Percentiles rank a stretch among this genome's conserved stretches.
phyloP scores from a whole-genome alignment of 345 rosid genomes.

The Aegle marmelos region DNA sequence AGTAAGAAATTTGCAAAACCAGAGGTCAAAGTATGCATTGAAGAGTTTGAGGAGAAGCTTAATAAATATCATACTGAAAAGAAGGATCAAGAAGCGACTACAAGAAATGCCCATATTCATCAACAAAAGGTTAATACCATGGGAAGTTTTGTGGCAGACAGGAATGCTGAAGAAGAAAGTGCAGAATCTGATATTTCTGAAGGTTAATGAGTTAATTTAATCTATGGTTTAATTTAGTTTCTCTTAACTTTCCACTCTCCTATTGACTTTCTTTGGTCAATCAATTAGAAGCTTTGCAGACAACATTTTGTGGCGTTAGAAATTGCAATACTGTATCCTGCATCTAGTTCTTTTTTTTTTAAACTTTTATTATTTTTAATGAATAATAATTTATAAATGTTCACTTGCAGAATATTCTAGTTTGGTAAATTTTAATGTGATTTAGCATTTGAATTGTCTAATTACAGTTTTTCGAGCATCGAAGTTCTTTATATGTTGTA shows the following conservation, averaged over 20 bases:
- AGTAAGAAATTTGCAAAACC: conserved; percentile 94
- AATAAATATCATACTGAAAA: conserved; percentile 78
- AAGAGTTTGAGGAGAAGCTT: conserved; percentile 96
- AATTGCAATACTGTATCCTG: neutral
- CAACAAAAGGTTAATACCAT: conserved; percentile 49
- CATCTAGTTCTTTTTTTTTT: neutral
- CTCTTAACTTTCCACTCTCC: neutral
- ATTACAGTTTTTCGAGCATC: neutral
- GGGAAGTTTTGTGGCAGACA: conserved; percentile 33
- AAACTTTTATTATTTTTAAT: too few species aligned
- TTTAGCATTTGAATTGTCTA: neutral
- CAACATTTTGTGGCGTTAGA: neutral
- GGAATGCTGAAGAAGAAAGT: conserved; percentile 43
- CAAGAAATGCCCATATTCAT: conserved; percentile 85
- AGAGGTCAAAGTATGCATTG: conserved; percentile 80
- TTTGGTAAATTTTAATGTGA: neutral
- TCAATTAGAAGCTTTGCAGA: conserved; percentile 1
- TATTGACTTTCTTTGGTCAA: conserved; percentile 2
- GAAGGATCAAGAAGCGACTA: conserved; percentile 94
- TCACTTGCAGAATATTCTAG: neutral
- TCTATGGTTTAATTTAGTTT: conserved; percentile 10
- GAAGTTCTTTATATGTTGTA: neutral
- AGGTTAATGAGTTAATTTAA: conserved; percentile 47
- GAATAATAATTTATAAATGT: neutral
- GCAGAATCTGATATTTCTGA: conserved; percentile 41